These are phyloP conservation scores for Neonothopanus nambi DNA, from an alignment of 1,284 basidiomycete genomes.

Conservation along the genomic window DNA sequence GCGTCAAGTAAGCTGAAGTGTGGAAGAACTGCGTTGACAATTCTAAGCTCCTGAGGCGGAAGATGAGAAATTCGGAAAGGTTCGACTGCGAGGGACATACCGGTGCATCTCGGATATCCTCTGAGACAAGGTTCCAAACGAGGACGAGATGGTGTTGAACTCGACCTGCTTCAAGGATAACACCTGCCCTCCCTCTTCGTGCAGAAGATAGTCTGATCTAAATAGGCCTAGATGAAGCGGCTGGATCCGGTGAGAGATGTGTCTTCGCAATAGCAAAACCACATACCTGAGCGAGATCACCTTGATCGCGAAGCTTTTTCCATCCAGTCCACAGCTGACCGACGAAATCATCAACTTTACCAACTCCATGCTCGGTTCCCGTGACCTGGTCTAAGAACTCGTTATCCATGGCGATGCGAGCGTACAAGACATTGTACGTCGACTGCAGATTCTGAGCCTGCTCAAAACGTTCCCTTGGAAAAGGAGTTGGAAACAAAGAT, in stretches of 20 bases:
- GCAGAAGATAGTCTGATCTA: slow-evolving; percentile 94
- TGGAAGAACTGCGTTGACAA: slow-evolving; percentile 67
- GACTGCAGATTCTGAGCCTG: slow-evolving; percentile 71
- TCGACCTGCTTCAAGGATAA: slow-evolving; percentile 90
- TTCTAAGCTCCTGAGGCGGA: slow-evolving; percentile 59
- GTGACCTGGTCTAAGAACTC: slow-evolving; percentile 83
- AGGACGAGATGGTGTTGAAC: slow-evolving; percentile 96
- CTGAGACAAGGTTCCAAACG: slow-evolving; percentile 85
- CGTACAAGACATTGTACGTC: slow-evolving; percentile 85
- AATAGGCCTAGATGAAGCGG: slow-evolving; percentile 90
- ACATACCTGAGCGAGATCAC: slow-evolving; percentile 38
- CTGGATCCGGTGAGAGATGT: slow-evolving; percentile 38
- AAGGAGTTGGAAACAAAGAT: slow-evolving; percentile 84
- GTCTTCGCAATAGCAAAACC: background rate
- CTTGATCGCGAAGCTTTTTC: slow-evolving; percentile 70
- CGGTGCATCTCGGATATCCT: slow-evolving; percentile 76
- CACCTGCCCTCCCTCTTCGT: slow-evolving; percentile 46
- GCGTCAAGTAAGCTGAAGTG: slow-evolving; percentile 53
- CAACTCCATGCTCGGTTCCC: slow-evolving; percentile 74
- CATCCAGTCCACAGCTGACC: slow-evolving; percentile 85
- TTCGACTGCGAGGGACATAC: slow-evolving; percentile 43
- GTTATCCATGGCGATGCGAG: slow-evolving; percentile 79
- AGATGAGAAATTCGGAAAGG: background rate
- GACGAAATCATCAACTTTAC: slow-evolving; percentile 86
- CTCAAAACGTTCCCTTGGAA: slow-evolving; percentile 76